A percentile compares a stretch with the other conserved stretches of the same genome.
Conservation (phyloP, 495 filamentous ascomycete genomes). For the Aspergillus baeticus region DNA sequence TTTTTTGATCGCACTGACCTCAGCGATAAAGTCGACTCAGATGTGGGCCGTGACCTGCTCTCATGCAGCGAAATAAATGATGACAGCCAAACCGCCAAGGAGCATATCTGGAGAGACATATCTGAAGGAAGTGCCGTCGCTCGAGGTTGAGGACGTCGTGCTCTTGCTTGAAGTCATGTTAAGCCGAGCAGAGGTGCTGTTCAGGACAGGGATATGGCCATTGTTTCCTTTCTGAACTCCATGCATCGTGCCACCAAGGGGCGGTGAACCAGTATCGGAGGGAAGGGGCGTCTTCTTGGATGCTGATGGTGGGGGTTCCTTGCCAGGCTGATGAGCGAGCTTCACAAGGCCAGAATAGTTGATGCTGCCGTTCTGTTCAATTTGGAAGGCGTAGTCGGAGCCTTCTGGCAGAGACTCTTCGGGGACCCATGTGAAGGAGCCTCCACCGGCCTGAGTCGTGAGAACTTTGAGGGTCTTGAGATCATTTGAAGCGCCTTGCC, state of each 20-base stretch:
- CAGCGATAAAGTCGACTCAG: background rate
- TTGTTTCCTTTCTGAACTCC: conserved; percentile 19
- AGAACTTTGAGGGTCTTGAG: conserved; percentile 42
- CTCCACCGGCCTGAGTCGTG: conserved; percentile 33
- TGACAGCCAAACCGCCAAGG: conserved; percentile 11
- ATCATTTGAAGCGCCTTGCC: conserved; percentile 38
- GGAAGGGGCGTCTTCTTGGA: background rate
- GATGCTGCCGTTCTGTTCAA: conserved; percentile 37
- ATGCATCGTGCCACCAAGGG: conserved; percentile 14
- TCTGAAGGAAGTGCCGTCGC: conserved; percentile 12
- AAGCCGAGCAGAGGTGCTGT: conserved; percentile 4
- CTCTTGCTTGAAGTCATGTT: conserved; percentile 16
- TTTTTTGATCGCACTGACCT: background rate
- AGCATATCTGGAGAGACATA: conserved; percentile 10
- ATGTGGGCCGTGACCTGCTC: background rate
- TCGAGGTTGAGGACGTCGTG: conserved; percentile 13
- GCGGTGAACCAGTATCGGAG: conserved; percentile 12
- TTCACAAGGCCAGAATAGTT: conserved; percentile 49
- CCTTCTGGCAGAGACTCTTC: conserved; percentile 34
- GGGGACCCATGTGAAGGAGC: conserved; percentile 43
- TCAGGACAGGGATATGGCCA: conserved; percentile 2
- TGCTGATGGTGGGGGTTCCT: background rate
- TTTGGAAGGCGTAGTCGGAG: conserved; percentile 46
- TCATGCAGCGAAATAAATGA: conserved; percentile 15
- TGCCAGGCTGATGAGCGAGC: conserved; percentile 11